phyloP scores from a whole-genome alignment of 2,329 filamentous ascomycete genomes.

The Epichloe elymi region DNA sequence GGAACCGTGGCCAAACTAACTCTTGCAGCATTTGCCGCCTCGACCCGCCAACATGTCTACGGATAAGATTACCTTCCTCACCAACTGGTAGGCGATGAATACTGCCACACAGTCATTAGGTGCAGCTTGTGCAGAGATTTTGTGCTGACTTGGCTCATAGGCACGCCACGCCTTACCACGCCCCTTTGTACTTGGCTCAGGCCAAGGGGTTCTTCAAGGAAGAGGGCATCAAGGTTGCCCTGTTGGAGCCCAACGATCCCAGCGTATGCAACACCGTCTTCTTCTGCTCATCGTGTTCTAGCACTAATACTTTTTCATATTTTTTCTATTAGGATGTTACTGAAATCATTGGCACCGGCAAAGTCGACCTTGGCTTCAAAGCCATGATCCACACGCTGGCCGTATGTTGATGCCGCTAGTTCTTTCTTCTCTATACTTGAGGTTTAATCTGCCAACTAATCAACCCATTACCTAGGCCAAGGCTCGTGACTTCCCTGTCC shows the following conservation, averaged over 20 bases:
- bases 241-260: slow-evolving; percentile 68
- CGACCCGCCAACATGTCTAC: slow-evolving; percentile 53
- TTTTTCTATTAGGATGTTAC: slow-evolving; percentile 49
- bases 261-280: slow-evolving; percentile 33
- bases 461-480: slow-evolving; percentile 40
- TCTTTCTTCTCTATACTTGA: neutral
- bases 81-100: slow-evolving; percentile 52
- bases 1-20: slow-evolving; percentile 31
- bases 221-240: slow-evolving; percentile 63
- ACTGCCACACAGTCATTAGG: neutral
- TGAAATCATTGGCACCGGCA: slow-evolving; percentile 64
- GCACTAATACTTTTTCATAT: neutral
- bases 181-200: slow-evolving; percentile 64
- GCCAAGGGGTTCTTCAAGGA: slow-evolving; percentile 63
- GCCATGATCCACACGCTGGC: slow-evolving; percentile 75
- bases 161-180: slow-evolving; percentile 74
- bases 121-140: neutral
- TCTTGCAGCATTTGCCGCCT: slow-evolving; percentile 26
- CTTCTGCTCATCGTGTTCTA: neutral
- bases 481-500: slow-evolving; percentile 59
- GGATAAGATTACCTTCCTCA: slow-evolving; percentile 75
- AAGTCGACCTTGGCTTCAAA: slow-evolving; percentile 69
- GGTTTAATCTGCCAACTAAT: no score
- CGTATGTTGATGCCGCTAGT: slow-evolving; percentile 23
- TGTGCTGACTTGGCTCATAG: slow-evolving; percentile 24